phyloP scores from a whole-genome alignment of 139 green algal genomes.

The Chlamydomonas applanata region DNA sequence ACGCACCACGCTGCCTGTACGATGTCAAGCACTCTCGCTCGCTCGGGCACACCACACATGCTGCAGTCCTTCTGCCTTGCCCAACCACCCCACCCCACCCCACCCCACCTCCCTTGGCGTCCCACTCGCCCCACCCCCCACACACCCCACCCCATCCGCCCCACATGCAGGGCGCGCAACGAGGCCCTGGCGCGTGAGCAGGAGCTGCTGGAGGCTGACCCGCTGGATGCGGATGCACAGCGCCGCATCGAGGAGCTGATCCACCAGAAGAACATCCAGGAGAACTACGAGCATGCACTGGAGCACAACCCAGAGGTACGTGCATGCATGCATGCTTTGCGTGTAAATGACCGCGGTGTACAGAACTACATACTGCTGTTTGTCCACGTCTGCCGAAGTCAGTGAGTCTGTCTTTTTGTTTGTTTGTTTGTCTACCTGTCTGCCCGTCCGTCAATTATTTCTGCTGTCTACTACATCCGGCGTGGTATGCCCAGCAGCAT shows the following conservation, averaged over 20 bases:
- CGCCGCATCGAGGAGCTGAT: slow-evolving; percentile 87
- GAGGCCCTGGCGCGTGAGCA: slow-evolving; percentile 26
- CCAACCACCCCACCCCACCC: neutral
- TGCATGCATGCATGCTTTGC: too few relatives aligned
- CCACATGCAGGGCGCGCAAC: slow-evolving; percentile 2
- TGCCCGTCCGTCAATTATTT: too few relatives aligned
- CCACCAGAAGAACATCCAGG: slow-evolving; percentile 82
- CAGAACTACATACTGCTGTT: too few relatives aligned
- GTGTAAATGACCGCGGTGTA: too few relatives aligned
- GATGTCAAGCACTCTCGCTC: too few relatives aligned
- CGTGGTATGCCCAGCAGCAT: too few relatives aligned
- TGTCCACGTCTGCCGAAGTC: too few relatives aligned
- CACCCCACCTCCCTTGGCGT: neutral
- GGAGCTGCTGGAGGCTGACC: slow-evolving; percentile 72
- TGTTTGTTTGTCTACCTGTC: too few relatives aligned
- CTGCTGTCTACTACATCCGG: too few relatives aligned
- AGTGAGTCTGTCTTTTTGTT: too few relatives aligned
- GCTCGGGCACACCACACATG: neutral
- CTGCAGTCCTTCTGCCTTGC: neutral
- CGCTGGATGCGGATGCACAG: slow-evolving; percentile 88
- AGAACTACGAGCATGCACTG: slow-evolving; percentile 85
- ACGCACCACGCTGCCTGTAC: too few relatives aligned
- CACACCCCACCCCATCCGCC: neutral
- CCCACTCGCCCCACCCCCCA: neutral
- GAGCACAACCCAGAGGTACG: slow-evolving; percentile 88